Evolutionary conservation across 2,329 filamentous ascomycete genomes (phyloP).

Genomic region (Thermothelomyces thermophilus): DNA sequence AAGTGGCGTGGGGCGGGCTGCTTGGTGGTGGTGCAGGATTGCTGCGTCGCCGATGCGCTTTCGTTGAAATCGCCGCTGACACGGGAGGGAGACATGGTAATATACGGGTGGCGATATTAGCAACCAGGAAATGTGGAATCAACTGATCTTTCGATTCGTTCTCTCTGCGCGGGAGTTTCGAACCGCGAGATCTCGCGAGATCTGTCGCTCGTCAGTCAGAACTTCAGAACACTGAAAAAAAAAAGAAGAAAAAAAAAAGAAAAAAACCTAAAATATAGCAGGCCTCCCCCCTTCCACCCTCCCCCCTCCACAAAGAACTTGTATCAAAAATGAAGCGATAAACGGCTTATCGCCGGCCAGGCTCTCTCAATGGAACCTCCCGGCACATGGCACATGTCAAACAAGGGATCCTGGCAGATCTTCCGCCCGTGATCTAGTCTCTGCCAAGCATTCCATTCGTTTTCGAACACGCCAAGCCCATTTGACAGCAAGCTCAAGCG

Average conservation of each 20-base stretch:
- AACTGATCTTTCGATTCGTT: neutral
- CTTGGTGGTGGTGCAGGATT: constrained; percentile 3
- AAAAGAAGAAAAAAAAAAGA: neutral
- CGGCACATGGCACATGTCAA: neutral
- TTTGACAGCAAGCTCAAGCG: neutral
- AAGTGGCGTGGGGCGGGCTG: constrained; percentile 19
- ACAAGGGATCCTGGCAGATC: constrained; percentile 5
- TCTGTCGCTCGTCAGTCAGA: neutral
- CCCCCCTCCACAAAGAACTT: too few relatives aligned
- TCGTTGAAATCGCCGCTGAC: constrained; percentile 12
- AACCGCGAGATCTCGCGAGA: neutral
- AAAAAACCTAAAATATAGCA: neutral
- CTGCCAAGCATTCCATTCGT: neutral
- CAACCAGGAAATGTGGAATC: neutral
- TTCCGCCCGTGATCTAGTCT: neutral
- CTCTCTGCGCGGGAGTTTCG: neutral
- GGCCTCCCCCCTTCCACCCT: too few relatives aligned
- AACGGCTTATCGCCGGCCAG: neutral
- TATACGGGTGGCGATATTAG: neutral
- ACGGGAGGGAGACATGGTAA: constrained; percentile 22
- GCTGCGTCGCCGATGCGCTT: constrained; percentile 5
- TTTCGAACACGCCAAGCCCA: neutral
- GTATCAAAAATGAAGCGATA: neutral
- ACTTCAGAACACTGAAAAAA: too few relatives aligned
- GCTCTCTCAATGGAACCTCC: neutral